Evolutionary conservation across 2,329 filamentous ascomycete species (phyloP).

Genomic region (Pseudocercospora eumusae): DNA sequence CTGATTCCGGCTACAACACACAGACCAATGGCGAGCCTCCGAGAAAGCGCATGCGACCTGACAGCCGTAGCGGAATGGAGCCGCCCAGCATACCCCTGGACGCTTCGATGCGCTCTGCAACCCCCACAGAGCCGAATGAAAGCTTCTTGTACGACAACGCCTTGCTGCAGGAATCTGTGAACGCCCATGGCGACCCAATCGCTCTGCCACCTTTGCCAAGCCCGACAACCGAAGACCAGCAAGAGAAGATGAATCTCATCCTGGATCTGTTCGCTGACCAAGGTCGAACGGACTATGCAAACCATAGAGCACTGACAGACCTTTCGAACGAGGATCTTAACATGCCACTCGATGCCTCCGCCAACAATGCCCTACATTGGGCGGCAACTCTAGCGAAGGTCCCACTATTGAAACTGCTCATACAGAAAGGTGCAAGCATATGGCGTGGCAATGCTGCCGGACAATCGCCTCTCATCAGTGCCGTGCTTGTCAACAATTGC

Average conservation of each 20-base stretch:
- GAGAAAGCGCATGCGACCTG: slow-evolving; percentile 68
- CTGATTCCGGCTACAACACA: slow-evolving; percentile 69
- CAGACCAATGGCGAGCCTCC: slow-evolving; percentile 68
- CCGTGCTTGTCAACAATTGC: slow-evolving; percentile 90
- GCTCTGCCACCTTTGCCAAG: slow-evolving; percentile 66
- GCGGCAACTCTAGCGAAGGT: slow-evolving; percentile 89
- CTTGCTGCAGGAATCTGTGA: slow-evolving; percentile 38
- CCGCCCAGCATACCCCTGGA: slow-evolving; percentile 47
- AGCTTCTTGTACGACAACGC: slow-evolving; percentile 67
- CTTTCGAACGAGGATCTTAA: slow-evolving; percentile 82
- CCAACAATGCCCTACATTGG: slow-evolving; percentile 93
- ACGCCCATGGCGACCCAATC: slow-evolving; percentile 56
- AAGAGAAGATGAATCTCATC: slow-evolving; percentile 77
- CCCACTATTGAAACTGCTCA: slow-evolving; percentile 75
- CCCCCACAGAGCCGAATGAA: slow-evolving; percentile 77
- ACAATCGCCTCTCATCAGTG: slow-evolving; percentile 89
- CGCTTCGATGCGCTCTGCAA: slow-evolving; percentile 61
- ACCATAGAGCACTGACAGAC: slow-evolving; percentile 74
- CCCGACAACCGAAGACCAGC: slow-evolving; percentile 63
- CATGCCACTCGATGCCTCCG: slow-evolving; percentile 84
- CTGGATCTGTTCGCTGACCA: slow-evolving; percentile 70
- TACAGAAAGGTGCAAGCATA: slow-evolving; percentile 82
- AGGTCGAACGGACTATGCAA: slow-evolving; percentile 67
- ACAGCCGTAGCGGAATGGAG: slow-evolving; percentile 38
- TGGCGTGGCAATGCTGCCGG: slow-evolving; percentile 85